A percentile compares a stretch with the other conserved stretches of the same genome.
These are phyloP conservation scores for Antarctomyces pellizariae DNA, from an alignment of 495 filamentous ascomycete species.

Conservation along the genomic window DNA sequence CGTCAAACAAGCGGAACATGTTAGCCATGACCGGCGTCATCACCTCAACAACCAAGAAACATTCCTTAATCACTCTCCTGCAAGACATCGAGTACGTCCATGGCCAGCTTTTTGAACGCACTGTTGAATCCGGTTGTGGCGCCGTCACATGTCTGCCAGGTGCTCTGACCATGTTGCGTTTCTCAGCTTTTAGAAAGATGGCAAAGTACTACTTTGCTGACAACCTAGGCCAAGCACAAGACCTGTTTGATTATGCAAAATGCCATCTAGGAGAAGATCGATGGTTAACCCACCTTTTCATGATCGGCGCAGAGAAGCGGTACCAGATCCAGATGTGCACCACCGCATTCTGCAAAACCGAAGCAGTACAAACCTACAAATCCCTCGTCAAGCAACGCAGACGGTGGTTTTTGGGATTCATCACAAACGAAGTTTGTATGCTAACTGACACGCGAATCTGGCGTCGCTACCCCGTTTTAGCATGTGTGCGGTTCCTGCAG, in stretches of 20 bases:
- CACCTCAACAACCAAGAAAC: constrained; percentile 77
- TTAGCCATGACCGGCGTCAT: constrained; percentile 97
- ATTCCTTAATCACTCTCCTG: constrained; percentile 71
- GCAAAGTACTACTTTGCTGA: constrained; percentile 98
- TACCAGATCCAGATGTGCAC: constrained; percentile 97
- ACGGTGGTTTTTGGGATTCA: constrained; percentile 92
- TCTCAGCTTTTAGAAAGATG: constrained; percentile 92
- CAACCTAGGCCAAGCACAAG: constrained; percentile 86
- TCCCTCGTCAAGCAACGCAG: constrained; percentile 87
- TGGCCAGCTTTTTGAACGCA: constrained; percentile 89
- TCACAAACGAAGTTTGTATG: constrained; percentile 98
- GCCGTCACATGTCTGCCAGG: constrained; percentile 90
- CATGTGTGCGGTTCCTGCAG: constrained; percentile 75
- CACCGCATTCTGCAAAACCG: constrained; percentile 94
- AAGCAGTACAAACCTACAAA: constrained; percentile 72
- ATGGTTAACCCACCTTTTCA: constrained; percentile 96
- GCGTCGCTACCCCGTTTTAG: constrained; percentile 78
- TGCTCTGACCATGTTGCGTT: constrained; percentile 81
- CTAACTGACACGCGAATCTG: constrained; percentile 82
- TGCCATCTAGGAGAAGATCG: constrained; percentile 90
- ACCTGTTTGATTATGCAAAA: constrained; percentile 92
- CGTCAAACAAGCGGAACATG: constrained; percentile 82
- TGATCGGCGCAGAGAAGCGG: constrained; percentile 82
- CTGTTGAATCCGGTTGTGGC: constrained; percentile 87
- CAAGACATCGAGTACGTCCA: constrained; percentile 99